Base-by-base conservation (phyloP, 202 grass and related monocot genomes). In the Panicum virgatum region DNA sequence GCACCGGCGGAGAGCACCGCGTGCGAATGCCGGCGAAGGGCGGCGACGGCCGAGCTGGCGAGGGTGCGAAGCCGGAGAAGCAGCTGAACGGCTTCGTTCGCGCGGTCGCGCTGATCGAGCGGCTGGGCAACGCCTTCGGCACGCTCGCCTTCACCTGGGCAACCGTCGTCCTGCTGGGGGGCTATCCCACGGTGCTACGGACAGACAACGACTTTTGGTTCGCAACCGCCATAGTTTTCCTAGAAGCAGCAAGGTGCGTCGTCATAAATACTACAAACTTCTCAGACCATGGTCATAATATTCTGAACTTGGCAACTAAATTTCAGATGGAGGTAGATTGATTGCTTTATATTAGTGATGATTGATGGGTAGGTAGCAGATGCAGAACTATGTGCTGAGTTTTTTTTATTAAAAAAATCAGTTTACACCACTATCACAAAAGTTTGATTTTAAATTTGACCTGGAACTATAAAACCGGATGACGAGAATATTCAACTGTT, bases 141-240 rank as follows among this genome's bases (percentile, higher is more conserved):
- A 81, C 23, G 3, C 64, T 80, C 2, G 64, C 48, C 1, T 80
- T 80, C 78, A 53, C 83, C 0, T 78, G 82, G 82, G 82, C 82
- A 0, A 80, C 84, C 14, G 69, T 67, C 42, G 70, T 82, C 12
- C 43, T 78, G 5, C 59, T 65, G 0, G 61, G 76, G 18, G 76
- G 61, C 0, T 66, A 79, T 2, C 61, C 61, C 7, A 64, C 59
- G 19, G 45, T 18, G 61, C 61, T 79, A 0, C 12, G 7, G 2
- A 0, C 0, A 0, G 0, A 36, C 0, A 1, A 13, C 0, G 76
- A 65, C 7, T 78, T 65, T 13, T 66, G 43, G 60, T 16, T 50
- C 0, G 76, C 60, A 0, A 52, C 29, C 0, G 0, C 30, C 18
- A 78, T 78, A 6, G 29, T 38, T 25, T 63, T 52, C 44, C 29